phyloP scores from a whole-genome alignment of 2,329 filamentous ascomycete genomes.

The Exserohilum turcica region DNA sequence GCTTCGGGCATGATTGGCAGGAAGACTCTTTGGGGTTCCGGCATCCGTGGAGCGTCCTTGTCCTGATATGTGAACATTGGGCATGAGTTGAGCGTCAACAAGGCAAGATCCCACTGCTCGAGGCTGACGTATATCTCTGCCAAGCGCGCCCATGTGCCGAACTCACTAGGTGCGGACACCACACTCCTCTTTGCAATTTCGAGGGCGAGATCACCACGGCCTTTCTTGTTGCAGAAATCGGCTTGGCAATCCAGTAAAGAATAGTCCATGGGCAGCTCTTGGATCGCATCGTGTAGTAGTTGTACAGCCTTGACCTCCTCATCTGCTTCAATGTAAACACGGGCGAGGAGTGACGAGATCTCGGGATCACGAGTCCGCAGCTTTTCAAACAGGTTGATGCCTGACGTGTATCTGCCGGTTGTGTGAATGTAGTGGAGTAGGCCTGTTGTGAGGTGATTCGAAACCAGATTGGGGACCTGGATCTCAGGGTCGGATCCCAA shows the following conservation, averaged over 20 bases:
- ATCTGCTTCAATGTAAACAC: slow-evolving; percentile 90
- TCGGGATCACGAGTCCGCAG: slow-evolving; percentile 87
- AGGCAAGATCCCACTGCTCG: slow-evolving; percentile 95
- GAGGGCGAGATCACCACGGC: slow-evolving; percentile 81
- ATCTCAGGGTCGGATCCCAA: slow-evolving; percentile 95
- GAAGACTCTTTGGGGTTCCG: slow-evolving; percentile 84
- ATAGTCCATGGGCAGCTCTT: slow-evolving; percentile 96
- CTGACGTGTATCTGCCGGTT: slow-evolving; percentile 90
- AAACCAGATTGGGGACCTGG: slow-evolving; percentile 95
- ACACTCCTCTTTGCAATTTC: slow-evolving; percentile 94
- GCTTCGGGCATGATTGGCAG: slow-evolving; percentile 88
- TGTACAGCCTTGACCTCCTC: slow-evolving; percentile 96
- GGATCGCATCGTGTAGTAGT: slow-evolving; percentile 82
- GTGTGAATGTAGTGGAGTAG: slow-evolving; percentile 94
- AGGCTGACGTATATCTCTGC: slow-evolving; percentile 92
- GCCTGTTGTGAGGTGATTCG: slow-evolving; percentile 93
- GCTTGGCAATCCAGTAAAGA: slow-evolving; percentile 94
- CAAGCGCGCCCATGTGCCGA: slow-evolving; percentile 92
- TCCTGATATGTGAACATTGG: slow-evolving; percentile 99
- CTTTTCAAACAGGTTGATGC: slow-evolving; percentile 98
- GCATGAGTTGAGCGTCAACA: slow-evolving; percentile 95
- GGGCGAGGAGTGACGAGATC: slow-evolving; percentile 88
- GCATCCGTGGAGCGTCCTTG: slow-evolving; percentile 93
- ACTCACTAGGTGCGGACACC: slow-evolving; percentile 93
- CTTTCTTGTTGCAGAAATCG: slow-evolving; percentile 87